phyloP scores from a whole-genome alignment of 148 eudicot species.

The Salicornia ramosissima region DNA sequence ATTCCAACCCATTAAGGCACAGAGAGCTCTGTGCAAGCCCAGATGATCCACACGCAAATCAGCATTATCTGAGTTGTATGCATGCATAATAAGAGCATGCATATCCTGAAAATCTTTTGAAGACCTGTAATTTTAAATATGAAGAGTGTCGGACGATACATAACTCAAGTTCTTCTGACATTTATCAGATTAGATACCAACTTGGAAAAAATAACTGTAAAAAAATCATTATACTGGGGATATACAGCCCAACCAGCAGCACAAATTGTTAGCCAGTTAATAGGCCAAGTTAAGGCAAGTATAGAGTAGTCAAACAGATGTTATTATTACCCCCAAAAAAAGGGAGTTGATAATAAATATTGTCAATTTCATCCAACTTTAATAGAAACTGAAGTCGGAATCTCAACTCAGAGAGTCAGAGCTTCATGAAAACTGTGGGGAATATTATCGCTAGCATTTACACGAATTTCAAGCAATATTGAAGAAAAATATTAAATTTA shows the following conservation, averaged over 20 bases:
- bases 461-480: neutral
- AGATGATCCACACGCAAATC: slow-evolving; percentile 75
- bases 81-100: slow-evolving; percentile 84
- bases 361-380: neutral
- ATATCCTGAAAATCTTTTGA: slow-evolving; percentile 78
- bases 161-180: slow-evolving; percentile 28
- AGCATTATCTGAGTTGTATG: slow-evolving; percentile 68
- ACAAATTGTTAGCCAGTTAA: neutral
- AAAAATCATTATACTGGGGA: neutral
- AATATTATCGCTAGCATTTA: neutral
- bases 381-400: neutral
- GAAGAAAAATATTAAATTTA: neutral
- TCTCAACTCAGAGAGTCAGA: neutral
- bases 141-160: slow-evolving; percentile 40
- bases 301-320: slow-evolving; percentile 4
- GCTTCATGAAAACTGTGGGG: neutral
- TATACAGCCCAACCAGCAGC: neutral
- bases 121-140: slow-evolving; percentile 79
- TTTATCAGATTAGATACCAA: slow-evolving; percentile 12
- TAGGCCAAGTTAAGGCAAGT: slow-evolving; percentile 8
- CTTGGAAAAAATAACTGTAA: neutral
- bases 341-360: neutral
- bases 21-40: slow-evolving; percentile 95
- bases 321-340: too few relatives aligned
- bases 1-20: slow-evolving; percentile 95